phyloP scores from a whole-genome alignment of 805 yeast species.

The Lipomyces sp. region DNA sequence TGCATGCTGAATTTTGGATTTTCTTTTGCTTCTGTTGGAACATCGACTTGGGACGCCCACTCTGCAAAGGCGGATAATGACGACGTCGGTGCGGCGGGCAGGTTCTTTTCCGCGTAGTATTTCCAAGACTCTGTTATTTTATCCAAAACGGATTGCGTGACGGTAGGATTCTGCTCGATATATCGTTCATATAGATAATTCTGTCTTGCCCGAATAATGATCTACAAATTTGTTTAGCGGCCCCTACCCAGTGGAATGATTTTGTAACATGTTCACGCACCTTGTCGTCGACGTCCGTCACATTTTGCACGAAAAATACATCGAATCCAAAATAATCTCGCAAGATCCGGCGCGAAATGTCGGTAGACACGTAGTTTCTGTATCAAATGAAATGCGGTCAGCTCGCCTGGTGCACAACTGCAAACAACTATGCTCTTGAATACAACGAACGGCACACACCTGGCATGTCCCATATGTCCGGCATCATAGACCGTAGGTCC shows the following conservation, averaged over 20 bases:
- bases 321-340: constrained; percentile 92
- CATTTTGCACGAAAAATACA: constrained; percentile 88
- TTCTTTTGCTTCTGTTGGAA: constrained; percentile 54
- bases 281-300: constrained; percentile 98
- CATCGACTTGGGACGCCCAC: constrained; percentile 61
- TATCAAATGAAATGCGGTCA: not conserved
- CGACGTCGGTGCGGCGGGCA: constrained; percentile 47
- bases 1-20: constrained; percentile 92
- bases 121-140: constrained; percentile 54
- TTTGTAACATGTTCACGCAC: constrained; percentile 4
- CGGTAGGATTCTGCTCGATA: constrained; percentile 44
- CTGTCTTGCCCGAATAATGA: constrained; percentile 93
- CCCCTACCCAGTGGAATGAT: not conserved
- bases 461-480: constrained; percentile 97
- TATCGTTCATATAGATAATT: constrained; percentile 74
- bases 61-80: constrained; percentile 45
- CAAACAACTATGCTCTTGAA: not conserved
- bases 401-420: not conserved
- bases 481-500: constrained; percentile 98
- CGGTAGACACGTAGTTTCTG: constrained; percentile 90
- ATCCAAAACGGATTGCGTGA: constrained; percentile 47
- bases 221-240: constrained; percentile 42
- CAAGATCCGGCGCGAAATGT: constrained; percentile 85
- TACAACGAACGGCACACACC: constrained; percentile 8
- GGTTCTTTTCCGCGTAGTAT: constrained; percentile 58